phyloP scores from a whole-genome alignment of 1,284 basidiomycete species.

The Vanrija sp. region DNA sequence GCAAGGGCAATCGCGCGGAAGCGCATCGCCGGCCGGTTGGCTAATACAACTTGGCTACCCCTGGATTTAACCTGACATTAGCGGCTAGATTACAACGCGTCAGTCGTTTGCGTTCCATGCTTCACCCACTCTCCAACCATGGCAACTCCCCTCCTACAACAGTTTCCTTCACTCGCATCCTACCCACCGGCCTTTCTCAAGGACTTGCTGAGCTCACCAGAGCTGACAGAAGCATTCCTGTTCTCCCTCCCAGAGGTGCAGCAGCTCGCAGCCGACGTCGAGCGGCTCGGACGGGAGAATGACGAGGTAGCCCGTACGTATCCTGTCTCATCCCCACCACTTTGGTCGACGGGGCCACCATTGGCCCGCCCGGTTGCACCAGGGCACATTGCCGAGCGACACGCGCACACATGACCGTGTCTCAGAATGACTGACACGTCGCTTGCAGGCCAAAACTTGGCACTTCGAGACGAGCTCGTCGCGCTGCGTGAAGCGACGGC shows the following conservation, averaged over 20 bases:
- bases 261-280: slow-evolving; percentile 66
- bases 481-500: slow-evolving; percentile 71
- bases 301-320: slow-evolving; percentile 73
- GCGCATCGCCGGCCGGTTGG: no score
- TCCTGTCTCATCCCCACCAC: not conserved
- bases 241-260: slow-evolving; percentile 71
- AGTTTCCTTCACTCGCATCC: slow-evolving; percentile 42
- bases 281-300: slow-evolving; percentile 73
- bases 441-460: slow-evolving; percentile 63
- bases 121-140: slow-evolving; percentile 17
- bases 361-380: not conserved
- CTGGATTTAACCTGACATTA: no score
- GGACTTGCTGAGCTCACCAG: slow-evolving; percentile 71
- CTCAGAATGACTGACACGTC: slow-evolving; percentile 4
- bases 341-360: not conserved
- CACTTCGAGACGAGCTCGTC: slow-evolving; percentile 68
- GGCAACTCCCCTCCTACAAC: slow-evolving; percentile 45
- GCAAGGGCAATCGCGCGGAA: no score
- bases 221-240: slow-evolving; percentile 81
- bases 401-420: not conserved
- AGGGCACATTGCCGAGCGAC: not conserved
- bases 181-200: slow-evolving; percentile 58
- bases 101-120: not conserved
- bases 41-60: no score
- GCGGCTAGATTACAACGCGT: no score